Percentiles rank a stretch among this genome's conserved stretches.
Evolutionary conservation across 2,329 filamentous ascomycete genomes (phyloP).

Genomic region (Fusarium falciforme): DNA sequence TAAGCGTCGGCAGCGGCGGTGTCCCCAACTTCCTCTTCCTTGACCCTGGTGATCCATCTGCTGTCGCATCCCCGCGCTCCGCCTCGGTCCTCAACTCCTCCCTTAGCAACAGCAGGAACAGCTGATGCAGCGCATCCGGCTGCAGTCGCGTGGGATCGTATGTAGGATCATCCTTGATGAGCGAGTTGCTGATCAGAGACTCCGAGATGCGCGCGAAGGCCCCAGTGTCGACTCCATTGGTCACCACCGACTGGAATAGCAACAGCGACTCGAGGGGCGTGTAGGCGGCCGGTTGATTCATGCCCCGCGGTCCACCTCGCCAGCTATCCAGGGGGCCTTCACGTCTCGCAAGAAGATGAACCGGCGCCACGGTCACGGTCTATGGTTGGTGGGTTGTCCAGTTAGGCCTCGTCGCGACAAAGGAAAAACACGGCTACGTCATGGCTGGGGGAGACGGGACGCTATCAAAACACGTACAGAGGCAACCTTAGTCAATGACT

Average conservation of each 20-base stretch:
- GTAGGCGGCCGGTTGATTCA: conserved; percentile 72
- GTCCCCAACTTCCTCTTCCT: conserved; percentile 81
- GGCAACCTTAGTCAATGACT: conserved; percentile 46
- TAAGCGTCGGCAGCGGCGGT: conserved; percentile 71
- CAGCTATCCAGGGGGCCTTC: conserved; percentile 66
- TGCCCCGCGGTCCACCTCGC: conserved; percentile 67
- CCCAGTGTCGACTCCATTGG: conserved; percentile 71
- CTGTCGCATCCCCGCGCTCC: conserved; percentile 49
- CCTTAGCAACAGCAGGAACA: conserved; percentile 81
- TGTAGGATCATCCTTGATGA: conserved; percentile 75
- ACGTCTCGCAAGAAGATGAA: conserved; percentile 64
- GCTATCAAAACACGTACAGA: conserved; percentile 46
- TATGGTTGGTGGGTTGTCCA: conserved; percentile 38
- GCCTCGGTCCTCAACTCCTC: conserved; percentile 74
- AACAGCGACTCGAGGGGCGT: conserved; percentile 88
- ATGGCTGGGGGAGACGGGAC: conserved; percentile 37
- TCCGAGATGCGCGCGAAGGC: conserved; percentile 80
- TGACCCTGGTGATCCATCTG: conserved; percentile 65
- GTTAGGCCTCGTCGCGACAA: conserved; percentile 39
- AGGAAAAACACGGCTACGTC: conserved; percentile 40
- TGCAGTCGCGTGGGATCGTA: conserved; percentile 82
- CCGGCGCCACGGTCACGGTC: conserved; percentile 68
- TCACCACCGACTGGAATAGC: conserved; percentile 82
- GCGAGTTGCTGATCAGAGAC: conserved; percentile 76
- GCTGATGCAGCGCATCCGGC: conserved; percentile 80